phyloP scores from a whole-genome alignment of 495 filamentous ascomycete species.

The Trichoderma gamsii region DNA sequence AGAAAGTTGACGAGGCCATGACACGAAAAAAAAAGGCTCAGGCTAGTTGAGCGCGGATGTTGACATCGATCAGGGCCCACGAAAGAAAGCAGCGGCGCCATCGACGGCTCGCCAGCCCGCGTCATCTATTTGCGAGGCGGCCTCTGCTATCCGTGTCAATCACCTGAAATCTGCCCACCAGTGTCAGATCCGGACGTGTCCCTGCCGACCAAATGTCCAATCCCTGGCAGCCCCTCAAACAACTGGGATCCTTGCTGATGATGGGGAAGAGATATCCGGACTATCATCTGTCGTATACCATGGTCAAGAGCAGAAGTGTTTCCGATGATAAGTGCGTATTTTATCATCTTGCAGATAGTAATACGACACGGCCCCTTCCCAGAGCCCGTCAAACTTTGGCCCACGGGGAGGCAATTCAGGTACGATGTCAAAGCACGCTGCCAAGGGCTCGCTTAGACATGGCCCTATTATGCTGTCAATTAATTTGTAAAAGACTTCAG shows the following conservation, averaged over 20 bases:
- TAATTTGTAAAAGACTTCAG: neutral
- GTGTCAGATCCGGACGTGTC: neutral
- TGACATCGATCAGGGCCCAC: neutral
- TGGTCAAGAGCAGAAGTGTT: neutral
- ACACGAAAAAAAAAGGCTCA: neutral
- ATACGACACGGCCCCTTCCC: neutral
- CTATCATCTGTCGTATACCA: neutral
- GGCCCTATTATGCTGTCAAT: neutral
- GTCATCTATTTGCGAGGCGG: neutral
- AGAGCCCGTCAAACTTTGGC: neutral
- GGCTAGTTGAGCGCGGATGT: neutral
- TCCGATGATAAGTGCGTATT: neutral
- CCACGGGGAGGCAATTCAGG: neutral
- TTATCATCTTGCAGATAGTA: too few species aligned
- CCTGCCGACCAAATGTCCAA: neutral
- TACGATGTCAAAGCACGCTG: neutral
- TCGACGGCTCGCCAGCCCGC: conserved; percentile 3
- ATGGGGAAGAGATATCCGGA: neutral
- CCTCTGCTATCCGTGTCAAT: conserved; percentile 2
- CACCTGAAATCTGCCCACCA: neutral
- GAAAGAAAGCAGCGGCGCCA: neutral
- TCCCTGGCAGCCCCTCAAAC: conserved; percentile 2
- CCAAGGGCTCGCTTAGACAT: neutral
- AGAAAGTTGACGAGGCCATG: neutral
- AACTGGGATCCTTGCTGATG: neutral